Evolutionary conservation across 2,329 filamentous ascomycete species (phyloP).

Genomic region (Xylariaceae sp.): DNA sequence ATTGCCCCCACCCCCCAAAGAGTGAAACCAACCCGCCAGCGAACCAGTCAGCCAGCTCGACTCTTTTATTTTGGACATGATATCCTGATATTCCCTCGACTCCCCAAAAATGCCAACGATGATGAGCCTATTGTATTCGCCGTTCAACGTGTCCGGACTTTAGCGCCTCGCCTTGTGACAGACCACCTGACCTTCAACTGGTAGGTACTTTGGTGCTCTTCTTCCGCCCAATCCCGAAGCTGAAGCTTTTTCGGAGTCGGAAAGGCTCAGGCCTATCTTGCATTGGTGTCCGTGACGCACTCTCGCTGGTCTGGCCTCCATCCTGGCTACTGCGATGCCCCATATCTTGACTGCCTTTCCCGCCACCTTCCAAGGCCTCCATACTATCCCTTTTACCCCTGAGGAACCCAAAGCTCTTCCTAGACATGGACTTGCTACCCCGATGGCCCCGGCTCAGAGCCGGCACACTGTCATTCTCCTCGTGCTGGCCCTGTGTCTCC

Average conservation of each 20-base stretch:
- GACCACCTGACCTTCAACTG: conserved; percentile 11
- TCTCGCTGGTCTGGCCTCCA: conserved; percentile 17
- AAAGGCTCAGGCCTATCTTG: conserved; percentile 25
- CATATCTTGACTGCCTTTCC: conserved; percentile 30
- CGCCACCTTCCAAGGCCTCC: conserved; percentile 30
- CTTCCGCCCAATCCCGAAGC: conserved; percentile 62
- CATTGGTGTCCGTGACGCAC: conserved; percentile 33
- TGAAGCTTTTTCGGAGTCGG: conserved; percentile 58
- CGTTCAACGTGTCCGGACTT: not conserved
- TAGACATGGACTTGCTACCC: conserved; percentile 71
- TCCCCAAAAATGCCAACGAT: conserved; percentile 15
- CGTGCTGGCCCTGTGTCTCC: conserved; percentile 50
- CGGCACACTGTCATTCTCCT: conserved; percentile 40
- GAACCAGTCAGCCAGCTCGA: no score
- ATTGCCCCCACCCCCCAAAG: no score
- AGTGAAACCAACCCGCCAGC: no score
- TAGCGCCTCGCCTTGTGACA: conserved; percentile 13
- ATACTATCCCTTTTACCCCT: conserved; percentile 38
- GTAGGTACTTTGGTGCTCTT: conserved; percentile 52
- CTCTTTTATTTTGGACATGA: no score
- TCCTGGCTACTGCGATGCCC: conserved; percentile 33
- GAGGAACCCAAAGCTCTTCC: conserved; percentile 66
- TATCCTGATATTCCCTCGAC: not conserved
- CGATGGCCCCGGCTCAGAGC: conserved; percentile 60
- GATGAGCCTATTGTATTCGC: conserved; percentile 2